Base-by-base conservation (phyloP, 2,329 filamentous ascomycete species). In the Ramularia collo-cygni region DNA sequence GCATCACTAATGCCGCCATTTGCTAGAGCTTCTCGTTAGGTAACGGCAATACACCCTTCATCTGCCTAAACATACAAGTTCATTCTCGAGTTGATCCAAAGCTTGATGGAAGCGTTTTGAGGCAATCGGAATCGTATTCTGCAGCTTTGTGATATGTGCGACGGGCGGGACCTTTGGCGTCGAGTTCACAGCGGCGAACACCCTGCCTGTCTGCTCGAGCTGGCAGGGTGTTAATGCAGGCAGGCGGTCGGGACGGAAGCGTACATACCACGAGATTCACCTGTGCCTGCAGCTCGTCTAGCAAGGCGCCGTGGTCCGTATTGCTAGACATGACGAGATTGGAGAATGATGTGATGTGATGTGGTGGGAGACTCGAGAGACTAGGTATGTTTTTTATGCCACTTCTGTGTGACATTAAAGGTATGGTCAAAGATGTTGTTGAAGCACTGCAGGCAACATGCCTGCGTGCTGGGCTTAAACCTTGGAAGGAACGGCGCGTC, bases 81-180 rank as follows among this genome's bases (percentile, higher is more conserved):
- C 64, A 31, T 62, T 60, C 49, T 73, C 70, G 10, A 75, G 60
- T 42, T 67, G 60, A 54, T 75, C 70, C n/a, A 74, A 64, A n/a
- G 67, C 65, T 33, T 69, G 62, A 49, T 75, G 68, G 44, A 70
- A 74, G 47, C 63, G 58, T 24, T 61, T 58, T 12, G 61, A 57
- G 18, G 67, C 66, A 12, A 52, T 54, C 2, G 68, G 64, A 10
- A 74, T 46, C 10, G 54, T 44, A 19, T 57, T 49, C 40, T 58
- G 60, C 36, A 66, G 59, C 45, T 64, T 53, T n/a, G 48, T 42
- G 18, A 56, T 50, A 37, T 58, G 55, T 3, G 56, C 57, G 36
- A 54, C 59, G 47, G 55, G 43, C 3, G 44, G 42, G 14, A 47
- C 40, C 18, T 45, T 48, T n/a, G 52, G 46, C 15, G 51, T 53